Base-by-base conservation (phyloP, 2,329 filamentous ascomycete species). In the Ophiostoma fasciatum region DNA sequence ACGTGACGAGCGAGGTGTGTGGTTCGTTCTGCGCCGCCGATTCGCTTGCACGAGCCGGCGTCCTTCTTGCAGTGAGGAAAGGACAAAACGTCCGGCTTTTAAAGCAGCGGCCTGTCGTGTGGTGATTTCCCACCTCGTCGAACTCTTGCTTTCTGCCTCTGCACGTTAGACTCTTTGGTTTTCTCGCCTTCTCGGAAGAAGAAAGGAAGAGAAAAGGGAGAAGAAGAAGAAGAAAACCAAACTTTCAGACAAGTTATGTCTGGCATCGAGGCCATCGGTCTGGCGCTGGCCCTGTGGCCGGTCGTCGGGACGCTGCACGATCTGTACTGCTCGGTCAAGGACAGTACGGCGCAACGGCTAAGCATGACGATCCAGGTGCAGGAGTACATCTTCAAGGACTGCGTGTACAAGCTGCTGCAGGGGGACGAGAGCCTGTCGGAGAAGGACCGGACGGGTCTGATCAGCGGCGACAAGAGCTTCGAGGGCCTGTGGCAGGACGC, bases 211-310 rank as follows among this genome's bases (percentile, higher is more conserved):
- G 22, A 23, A 23, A 23, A 23, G 22, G 22, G n/a, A n/a, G n/a
- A n/a, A n/a, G n/a, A n/a, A n/a, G n/a, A n/a, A n/a, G n/a, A n/a
- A n/a, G n/a, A n/a, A n/a, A n/a, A n/a, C n/a, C n/a, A n/a, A n/a
- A n/a, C n/a, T n/a, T n/a, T 23, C 22, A 23, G 7, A 7, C 7
- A 23, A 23, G 22, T 11, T 23, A 45, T 45, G 42, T 43, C 42
- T 15, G 42, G 42, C 8, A 20, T 43, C 5, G 42, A 45, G 28
- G 35, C 22, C 5, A 30, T 41, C 25, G 41, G 42, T 5, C 28
- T 45, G 33, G 42, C 38, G 7, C 36, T 45, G 12, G 41, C 42
- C 30, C 23, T 45, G 12, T 45, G 42, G 42, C 42, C 40, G 11
- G 41, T 41, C 9, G 9, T 45, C 14, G 20, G 27, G 4, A 28